A percentile compares a stretch with the other conserved stretches of the same genome.
Conservation (phyloP, 768 basidiomycete species). For the Boletellus ananas region DNA sequence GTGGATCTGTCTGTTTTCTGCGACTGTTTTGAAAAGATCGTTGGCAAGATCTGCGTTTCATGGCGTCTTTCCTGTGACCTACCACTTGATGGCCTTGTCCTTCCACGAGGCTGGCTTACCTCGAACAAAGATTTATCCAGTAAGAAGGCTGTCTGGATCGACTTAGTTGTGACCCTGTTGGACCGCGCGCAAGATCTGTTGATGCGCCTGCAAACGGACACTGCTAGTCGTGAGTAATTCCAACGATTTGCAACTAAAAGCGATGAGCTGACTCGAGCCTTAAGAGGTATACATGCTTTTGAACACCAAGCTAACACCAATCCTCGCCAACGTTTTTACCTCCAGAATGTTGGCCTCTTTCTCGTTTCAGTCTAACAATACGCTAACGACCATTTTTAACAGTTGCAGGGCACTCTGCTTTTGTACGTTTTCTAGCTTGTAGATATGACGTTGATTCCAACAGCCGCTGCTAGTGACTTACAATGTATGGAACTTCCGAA, state of each 20-base stretch:
- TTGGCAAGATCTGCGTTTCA: slow-evolving; percentile 39
- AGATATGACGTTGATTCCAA: neutral
- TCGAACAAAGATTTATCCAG: slow-evolving; percentile 12
- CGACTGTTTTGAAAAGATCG: slow-evolving; percentile 47
- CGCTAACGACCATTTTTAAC: neutral
- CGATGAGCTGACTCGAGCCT: neutral
- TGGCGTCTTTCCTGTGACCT: slow-evolving; percentile 18
- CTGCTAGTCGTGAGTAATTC: slow-evolving; percentile 23
- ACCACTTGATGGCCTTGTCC: slow-evolving; percentile 42
- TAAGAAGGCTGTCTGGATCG: slow-evolving; percentile 27
- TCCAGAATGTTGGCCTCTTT: slow-evolving; percentile 41
- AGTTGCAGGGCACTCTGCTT: slow-evolving; percentile 49
- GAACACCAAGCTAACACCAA: slow-evolving; percentile 13
- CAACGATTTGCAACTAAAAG: neutral
- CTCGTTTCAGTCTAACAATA: neutral
- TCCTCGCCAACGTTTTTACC: slow-evolving; percentile 37
- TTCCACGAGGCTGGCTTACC: slow-evolving; percentile 56
- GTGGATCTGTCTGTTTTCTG: slow-evolving; percentile 52
- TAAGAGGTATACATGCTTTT: slow-evolving; percentile 10
- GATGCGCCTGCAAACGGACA: slow-evolving; percentile 29
- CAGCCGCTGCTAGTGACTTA: slow-evolving; percentile 15
- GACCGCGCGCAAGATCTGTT: slow-evolving; percentile 23
- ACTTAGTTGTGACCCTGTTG: slow-evolving; percentile 35
- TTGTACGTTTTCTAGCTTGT: slow-evolving; percentile 32
- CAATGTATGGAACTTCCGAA: slow-evolving; percentile 17